Base-by-base conservation (phyloP, 2,329 filamentous ascomycete genomes). In the Neocatenulostroma microsporum region DNA sequence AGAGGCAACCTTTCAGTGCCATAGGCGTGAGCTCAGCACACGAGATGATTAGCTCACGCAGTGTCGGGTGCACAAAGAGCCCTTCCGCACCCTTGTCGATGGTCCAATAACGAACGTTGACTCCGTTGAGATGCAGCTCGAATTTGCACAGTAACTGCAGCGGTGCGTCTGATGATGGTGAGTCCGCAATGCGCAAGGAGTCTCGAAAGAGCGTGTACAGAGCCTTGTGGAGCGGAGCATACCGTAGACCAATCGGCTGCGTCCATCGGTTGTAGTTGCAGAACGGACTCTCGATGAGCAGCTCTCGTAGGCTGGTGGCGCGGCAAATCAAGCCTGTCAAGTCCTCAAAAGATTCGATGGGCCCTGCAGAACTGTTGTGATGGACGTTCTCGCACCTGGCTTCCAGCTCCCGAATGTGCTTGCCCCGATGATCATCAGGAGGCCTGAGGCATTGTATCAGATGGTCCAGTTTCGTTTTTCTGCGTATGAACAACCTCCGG, bases 401-500 rank as follows among this genome's bases (percentile, higher is more conserved):
- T 12, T 37, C 35, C 11, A 37, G 26, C 8, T 6, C 11, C 8
- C 25, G 27, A 13, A 37, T 24, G 15, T 11, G 12, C 13, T 21
- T 15, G 4, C 7, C 27, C 15, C 35, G 35, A n/a, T n/a, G n/a
- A n/a, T n/a, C n/a, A n/a, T n/a, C n/a, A 8, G 4, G 12, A 3
- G 35, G 28, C 4, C 17, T 13, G 10, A 31, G 3, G 26, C 9
- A 15, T 5, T 25, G 26, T 7, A 37, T 19, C n/a, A 33, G 20
- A 4, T 10, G 18, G 8, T 21, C 11, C 7, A 33, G 6, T 10
- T 8, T 8, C 10, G 11, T 11, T 11, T 17, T 12, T 9, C 9
- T 31, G 18, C 47, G 41, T 6, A 51, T 15, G 10, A 49, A 30
- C 4, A 41, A 23, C 27, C 26, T 30, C 10, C 42, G 41, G 25